phyloP scores from a whole-genome alignment of 2,329 filamentous ascomycete genomes.

The Amauroascus verrucosus region DNA sequence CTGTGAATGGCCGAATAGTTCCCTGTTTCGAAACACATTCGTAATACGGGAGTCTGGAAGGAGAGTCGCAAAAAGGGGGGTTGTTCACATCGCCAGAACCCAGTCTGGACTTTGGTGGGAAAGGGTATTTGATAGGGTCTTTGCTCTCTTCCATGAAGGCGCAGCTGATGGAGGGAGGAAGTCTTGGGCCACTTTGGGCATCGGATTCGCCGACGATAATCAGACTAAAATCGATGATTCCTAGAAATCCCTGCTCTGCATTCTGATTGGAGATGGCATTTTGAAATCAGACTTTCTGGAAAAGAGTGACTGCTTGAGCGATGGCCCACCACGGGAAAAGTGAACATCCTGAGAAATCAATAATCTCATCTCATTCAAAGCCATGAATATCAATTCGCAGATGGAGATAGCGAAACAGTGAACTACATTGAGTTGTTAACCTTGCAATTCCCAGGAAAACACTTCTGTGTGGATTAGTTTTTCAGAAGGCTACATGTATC shows the following conservation, averaged over 20 bases:
- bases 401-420: background rate
- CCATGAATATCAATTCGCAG: background rate
- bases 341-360: background rate
- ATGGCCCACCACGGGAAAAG: background rate
- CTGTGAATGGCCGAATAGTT: constrained; percentile 4
- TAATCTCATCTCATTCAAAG: background rate
- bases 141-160: constrained; percentile 8
- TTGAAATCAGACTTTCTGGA: constrained; percentile 18
- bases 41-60: constrained; percentile 9
- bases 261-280: constrained; percentile 17
- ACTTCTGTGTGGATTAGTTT: constrained; percentile 1
- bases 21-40: constrained; percentile 10
- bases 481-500: background rate
- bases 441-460: background rate
- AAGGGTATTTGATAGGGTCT: constrained; percentile 1
- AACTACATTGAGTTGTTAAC: background rate
- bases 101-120: constrained; percentile 2
- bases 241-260: constrained; percentile 18
- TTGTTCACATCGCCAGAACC: background rate
- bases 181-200: constrained; percentile 18
- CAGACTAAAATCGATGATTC: constrained; percentile 13
- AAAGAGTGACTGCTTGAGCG: constrained; percentile 6
- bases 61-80: background rate
- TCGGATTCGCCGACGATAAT: constrained; percentile 18
- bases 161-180: constrained; percentile 19